Conservation (phyloP, 2,329 filamentous ascomycete genomes). For the Pseudogymnoascus sp. region DNA sequence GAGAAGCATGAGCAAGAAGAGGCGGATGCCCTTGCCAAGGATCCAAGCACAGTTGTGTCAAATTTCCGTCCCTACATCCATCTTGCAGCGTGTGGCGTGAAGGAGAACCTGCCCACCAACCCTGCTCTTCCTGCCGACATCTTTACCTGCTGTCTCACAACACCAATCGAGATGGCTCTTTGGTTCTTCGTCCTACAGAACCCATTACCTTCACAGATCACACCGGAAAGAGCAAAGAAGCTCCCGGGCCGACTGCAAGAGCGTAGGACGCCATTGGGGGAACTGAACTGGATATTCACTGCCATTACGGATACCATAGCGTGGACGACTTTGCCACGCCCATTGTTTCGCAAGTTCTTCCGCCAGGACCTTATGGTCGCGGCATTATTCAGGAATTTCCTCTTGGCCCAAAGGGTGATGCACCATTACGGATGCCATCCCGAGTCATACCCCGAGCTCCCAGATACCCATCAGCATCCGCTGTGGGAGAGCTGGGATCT, state of each 20-base stretch:
- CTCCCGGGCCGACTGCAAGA: conserved; percentile 89
- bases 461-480: conserved; percentile 88
- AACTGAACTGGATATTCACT: conserved; percentile 99
- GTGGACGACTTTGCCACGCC: conserved; percentile 86
- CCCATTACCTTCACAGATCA: conserved; percentile 50
- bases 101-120: conserved; percentile 90
- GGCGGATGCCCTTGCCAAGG: conserved; percentile 61
- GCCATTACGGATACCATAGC: conserved; percentile 98
- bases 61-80: conserved; percentile 67
- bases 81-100: conserved; percentile 79
- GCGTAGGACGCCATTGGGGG: conserved; percentile 82
- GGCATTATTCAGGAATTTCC: conserved; percentile 89
- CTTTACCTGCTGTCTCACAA: conserved; percentile 92
- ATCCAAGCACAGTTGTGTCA: conserved; percentile 76
- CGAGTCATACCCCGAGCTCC: conserved; percentile 82
- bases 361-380: conserved; percentile 98
- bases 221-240: conserved; percentile 74
- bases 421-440: conserved; percentile 91
- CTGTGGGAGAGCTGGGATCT: conserved; percentile 97
- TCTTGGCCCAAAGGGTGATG: conserved; percentile 93
- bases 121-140: conserved; percentile 87
- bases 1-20: conserved; percentile 93
- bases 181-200: conserved; percentile 96
- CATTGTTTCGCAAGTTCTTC: conserved; percentile 93
- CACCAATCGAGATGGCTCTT: conserved; percentile 93